Evolutionary conservation across 176 grass and related monocot genomes (phyloP), one percentile per base, ranked within the genome.

Genomic region (Carex scoparia): DNA sequence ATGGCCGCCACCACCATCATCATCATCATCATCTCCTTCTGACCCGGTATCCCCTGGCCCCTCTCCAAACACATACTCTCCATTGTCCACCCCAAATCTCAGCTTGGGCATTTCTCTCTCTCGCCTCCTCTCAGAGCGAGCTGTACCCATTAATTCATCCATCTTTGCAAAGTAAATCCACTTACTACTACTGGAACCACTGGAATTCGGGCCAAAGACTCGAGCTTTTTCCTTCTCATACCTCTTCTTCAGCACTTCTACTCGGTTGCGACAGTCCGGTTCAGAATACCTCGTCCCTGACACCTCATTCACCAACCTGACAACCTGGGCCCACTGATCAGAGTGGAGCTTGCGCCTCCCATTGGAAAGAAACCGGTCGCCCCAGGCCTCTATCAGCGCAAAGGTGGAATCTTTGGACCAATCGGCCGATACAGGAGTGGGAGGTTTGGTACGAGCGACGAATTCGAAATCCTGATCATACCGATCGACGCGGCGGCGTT

Each of bases 361-460:
- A 6, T 90, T 83, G 67, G 84, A 84, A 44, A 90, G 80, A 69
- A 90, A 98, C 48, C 89, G 83, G 16, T 95, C 89, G 30, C 93
- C 95, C 95, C 91, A 98, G 30, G 95, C 88, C 57, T 93, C 84
- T 27, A 98, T 90, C 69, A 95, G 85, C 27, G 85, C 91, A 40
- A 95, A 95, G 85, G 95, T 95, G 81, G 95, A 88, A n/a, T 62
- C 76, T 61, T 95, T 91, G 18, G 93, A 88, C 95, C 95, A 98
- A 35, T 90, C 88, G 0, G 86, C 66, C 5, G 67, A 55, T 32
- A 28, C 5, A 27, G 58, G 66, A 0, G 49, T 16, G 37, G 85
- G 14, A 2, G 84, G 60, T 23, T 72, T 28, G 0, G 85, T 64
- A 54, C 93, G 92, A 37, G 93, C 89, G 53, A 88, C 91, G 69